Evolutionary conservation across 1,284 basidiomycete genomes (phyloP), one percentile per base, ranked within the genome.

Genomic region (Ceratobasidium sp.): DNA sequence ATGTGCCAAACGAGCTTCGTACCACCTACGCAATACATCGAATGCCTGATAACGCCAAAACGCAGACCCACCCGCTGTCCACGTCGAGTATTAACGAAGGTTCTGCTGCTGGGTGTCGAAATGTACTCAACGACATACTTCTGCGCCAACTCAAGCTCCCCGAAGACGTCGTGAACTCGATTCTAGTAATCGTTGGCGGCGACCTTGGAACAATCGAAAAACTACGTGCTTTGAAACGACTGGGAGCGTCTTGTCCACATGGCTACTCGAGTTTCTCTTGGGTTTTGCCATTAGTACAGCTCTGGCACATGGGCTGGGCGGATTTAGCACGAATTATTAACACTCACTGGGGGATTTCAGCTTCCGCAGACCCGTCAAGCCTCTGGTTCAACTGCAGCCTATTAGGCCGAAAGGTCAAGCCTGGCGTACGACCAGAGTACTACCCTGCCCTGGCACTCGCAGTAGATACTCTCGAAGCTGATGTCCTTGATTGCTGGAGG

Each of bases 291-390:
- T 59, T 84, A 2, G 83, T 85, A 13, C 82, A 83, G 48, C 79
- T 83, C 3, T 85, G 84, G 84, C 84, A 85, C 59, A 83, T 83
- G 28, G 82, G 83, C 42, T 85, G 84, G 84, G 84, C 83, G 0
- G 82, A 84, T 76, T 79, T 84, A 10, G 84, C 84, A 64, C 80
- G 82, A 2, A 77, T 84, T 33, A 80, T 83, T 28, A 78, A 80
- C 38, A 80, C 81, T 0, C 81, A 84, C 77, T 85, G 83, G 83
- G 83, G 82, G 13, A 57, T 3, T 17, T 10, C 48, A 13, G 17
- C 20, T 2, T 28, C 46, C 3, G 9, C n/a, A 4, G 65, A 50
- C 26, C 46, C 65, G 4, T 67, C 65, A 17, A 67, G 23, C 7
- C 13, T 67, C 4, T 67, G 65, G 65, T n/a, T 33, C 26, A 67